Conservation (phyloP, 2,329 filamentous ascomycete species). For the Aspergillus versicolor region DNA sequence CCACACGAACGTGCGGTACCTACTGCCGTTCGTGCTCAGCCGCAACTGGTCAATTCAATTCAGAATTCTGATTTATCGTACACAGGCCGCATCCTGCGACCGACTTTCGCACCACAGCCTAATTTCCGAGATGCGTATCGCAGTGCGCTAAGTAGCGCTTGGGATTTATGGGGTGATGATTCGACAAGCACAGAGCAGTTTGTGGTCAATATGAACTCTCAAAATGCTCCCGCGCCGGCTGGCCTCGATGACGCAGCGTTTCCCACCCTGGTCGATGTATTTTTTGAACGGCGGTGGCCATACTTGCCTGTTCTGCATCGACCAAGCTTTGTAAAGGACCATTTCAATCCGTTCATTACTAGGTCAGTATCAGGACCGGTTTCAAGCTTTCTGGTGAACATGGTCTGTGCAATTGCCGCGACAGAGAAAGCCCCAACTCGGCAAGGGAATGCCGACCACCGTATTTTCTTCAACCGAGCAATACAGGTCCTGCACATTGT, state of each 20-base stretch:
- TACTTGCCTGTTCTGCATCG: slow-evolving; percentile 25
- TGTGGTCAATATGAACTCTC: background rate
- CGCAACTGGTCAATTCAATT: background rate
- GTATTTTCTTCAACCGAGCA: slow-evolving; percentile 12
- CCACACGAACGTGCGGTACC: background rate
- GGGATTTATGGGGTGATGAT: slow-evolving; percentile 16
- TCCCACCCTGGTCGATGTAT: slow-evolving; percentile 16
- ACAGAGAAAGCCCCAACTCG: slow-evolving; percentile 18
- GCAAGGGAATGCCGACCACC: background rate
- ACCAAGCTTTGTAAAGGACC: slow-evolving; percentile 17
- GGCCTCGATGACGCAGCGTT: slow-evolving; percentile 1
- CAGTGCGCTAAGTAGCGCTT: slow-evolving; percentile 15
- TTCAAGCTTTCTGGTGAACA: slow-evolving; percentile 22
- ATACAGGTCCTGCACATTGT: slow-evolving; percentile 15
- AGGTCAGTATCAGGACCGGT: background rate
- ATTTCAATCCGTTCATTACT: slow-evolving; percentile 7
- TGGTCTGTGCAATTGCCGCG: slow-evolving; percentile 24
- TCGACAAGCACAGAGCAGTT: background rate
- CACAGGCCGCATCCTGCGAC: slow-evolving; percentile 2
- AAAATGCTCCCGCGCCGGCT: background rate
- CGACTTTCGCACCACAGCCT: background rate
- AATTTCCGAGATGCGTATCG: background rate
- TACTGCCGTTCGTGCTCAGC: background rate
- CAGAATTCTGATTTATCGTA: background rate
- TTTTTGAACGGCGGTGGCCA: slow-evolving; percentile 27